Conservation (phyloP, 768 basidiomycete genomes). For the Russula abietina region DNA sequence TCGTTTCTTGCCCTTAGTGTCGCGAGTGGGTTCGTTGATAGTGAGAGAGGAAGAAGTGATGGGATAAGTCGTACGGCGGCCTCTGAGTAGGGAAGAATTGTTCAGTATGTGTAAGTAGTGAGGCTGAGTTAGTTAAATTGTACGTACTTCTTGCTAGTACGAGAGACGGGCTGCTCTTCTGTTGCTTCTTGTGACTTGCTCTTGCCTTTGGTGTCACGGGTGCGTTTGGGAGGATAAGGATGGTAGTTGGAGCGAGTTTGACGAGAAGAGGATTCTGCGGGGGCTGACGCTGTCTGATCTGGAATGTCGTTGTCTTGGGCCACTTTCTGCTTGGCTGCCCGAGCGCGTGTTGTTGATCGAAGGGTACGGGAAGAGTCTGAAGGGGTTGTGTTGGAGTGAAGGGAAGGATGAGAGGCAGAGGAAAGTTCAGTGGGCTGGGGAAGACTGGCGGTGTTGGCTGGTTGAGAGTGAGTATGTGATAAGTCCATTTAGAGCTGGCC, state of each 20-base stretch:
- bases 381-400: conserved; percentile 34
- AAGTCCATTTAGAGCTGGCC: conserved; percentile 89
- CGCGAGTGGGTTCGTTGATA: conserved; percentile 72
- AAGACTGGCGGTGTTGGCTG: conserved; percentile 47
- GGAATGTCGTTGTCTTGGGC: conserved; percentile 29
- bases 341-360: conserved; percentile 54
- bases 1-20: conserved; percentile 90
- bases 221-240: conserved; percentile 20
- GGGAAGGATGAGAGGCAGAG: conserved; percentile 36
- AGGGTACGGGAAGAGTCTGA: conserved; percentile 49
- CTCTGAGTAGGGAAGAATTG: conserved; percentile 36
- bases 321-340: conserved; percentile 28
- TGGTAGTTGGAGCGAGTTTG: conserved; percentile 23
- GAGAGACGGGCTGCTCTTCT: conserved; percentile 37
- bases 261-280: conserved; percentile 23
- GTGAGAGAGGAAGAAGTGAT: conserved; percentile 40
- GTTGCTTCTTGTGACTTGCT: conserved; percentile 69
- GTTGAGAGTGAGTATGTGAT: conserved; percentile 64
- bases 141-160: conserved; percentile 17
- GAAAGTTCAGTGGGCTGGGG: conserved; percentile 38
- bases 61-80: conserved; percentile 51
- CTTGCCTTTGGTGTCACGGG: conserved; percentile 33
- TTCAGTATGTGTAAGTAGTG: not conserved
- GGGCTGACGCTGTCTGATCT: conserved; percentile 21
- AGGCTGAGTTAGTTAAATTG: conserved; percentile 31